Percentiles rank a stretch among this genome's conserved stretches.
phyloP scores from a whole-genome alignment of 257 asterid species.

The Solanum sejunctum region DNA sequence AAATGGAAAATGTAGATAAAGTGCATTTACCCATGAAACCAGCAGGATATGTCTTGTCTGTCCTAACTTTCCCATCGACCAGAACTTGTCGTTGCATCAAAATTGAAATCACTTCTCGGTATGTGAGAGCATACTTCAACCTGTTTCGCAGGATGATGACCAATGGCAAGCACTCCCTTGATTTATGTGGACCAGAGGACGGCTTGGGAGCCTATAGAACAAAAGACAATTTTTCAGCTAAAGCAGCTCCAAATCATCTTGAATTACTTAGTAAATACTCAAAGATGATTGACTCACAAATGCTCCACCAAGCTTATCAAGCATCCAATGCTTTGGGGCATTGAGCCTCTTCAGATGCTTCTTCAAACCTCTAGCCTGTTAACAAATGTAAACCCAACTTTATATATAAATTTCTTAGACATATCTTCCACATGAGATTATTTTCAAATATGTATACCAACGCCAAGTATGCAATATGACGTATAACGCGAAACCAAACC shows the following conservation, averaged over 20 bases:
- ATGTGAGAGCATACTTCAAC: constrained; percentile 7
- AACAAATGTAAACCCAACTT: neutral
- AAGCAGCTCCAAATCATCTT: neutral
- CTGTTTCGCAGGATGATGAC: constrained; percentile 1
- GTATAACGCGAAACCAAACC: neutral
- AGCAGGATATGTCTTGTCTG: neutral
- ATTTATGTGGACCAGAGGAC: constrained; percentile 6
- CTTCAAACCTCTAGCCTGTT: constrained; percentile 4
- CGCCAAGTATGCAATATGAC: neutral
- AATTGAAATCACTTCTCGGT: neutral
- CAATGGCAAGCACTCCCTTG: constrained; percentile 5
- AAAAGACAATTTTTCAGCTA: neutral
- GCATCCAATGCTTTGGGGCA: constrained; percentile 3
- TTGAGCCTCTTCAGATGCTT: constrained; percentile 5
- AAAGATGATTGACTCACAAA: neutral
- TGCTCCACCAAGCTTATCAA: constrained; percentile 4
- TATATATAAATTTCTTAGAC: neutral
- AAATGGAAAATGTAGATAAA: neutral
- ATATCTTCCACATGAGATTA: neutral
- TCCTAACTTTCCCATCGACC: constrained; percentile 3
- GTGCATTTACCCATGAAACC: constrained; percentile 3
- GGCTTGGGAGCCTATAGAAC: constrained; percentile 8
- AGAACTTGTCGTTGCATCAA: constrained; percentile 4
- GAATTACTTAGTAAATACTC: neutral
- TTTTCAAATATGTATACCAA: neutral